A percentile compares a stretch with the other conserved stretches of the same genome.
phyloP scores from a whole-genome alignment of 345 rosid genomes.

The Melaleuca quinquenervia region DNA sequence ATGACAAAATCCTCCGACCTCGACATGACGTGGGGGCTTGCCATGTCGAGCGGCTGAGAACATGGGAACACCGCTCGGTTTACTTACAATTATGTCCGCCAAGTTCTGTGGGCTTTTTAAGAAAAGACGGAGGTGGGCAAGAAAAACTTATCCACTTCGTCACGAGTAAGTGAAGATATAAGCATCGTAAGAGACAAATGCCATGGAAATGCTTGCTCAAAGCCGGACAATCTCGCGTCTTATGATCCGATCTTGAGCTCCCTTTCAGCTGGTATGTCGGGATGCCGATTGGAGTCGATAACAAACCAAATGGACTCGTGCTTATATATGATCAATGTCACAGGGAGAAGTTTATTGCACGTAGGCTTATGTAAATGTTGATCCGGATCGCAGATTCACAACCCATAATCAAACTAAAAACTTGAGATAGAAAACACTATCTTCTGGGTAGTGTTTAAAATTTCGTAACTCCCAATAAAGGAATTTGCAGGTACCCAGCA shows the following conservation, averaged over 20 bases:
- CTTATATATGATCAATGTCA: neutral
- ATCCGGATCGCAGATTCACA: neutral
- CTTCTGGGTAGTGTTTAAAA: neutral
- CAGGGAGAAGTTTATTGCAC: neutral
- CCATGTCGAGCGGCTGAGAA: neutral
- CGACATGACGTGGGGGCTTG: neutral
- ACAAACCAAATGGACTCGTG: neutral
- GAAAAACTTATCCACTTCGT: neutral
- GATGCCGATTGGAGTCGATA: neutral
- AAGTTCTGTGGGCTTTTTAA: neutral
- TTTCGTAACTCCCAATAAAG: neutral
- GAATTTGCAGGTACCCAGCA: neutral
- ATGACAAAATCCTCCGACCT: neutral
- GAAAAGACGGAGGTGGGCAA: neutral
- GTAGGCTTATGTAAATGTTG: neutral
- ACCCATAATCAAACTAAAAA: neutral
- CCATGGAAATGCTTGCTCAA: neutral
- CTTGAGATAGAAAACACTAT: neutral
- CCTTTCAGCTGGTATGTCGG: neutral
- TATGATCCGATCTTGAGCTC: neutral
- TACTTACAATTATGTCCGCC: neutral
- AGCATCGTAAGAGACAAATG: neutral
- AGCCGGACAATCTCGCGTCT: neutral
- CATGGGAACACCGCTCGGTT: neutral
- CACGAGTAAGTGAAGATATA: neutral